Evolutionary conservation across 2,329 filamentous ascomycete species (phyloP), one percentile per base, ranked within the genome.

Genomic region (Chrysosporium keratinophilum): DNA sequence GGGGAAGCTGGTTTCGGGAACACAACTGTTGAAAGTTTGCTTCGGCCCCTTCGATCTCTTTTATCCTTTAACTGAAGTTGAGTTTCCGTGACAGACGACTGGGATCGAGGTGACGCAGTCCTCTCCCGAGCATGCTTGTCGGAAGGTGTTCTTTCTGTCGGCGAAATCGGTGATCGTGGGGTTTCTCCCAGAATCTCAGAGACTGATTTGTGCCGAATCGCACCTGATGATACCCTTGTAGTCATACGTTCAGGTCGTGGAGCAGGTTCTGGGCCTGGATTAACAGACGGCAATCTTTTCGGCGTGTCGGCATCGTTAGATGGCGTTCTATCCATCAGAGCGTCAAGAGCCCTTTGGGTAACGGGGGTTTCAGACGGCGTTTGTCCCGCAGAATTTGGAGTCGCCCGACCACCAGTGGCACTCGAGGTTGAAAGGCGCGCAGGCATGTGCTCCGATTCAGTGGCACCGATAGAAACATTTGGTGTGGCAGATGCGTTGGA

Each of bases 21-120:
- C 0, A 91, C 77, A 2, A 93, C 87, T 0, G 82, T 87, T 1
- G 84, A 88, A 12, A 84, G 74, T 60, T 84, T 84, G 58, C 77
- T 81, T 63, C 72, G 65, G 55, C 75, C 73, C 57, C 82, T 84
- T 58, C 75, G 78, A 33, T 79, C 75, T 59, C 78, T 81, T 39
- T 71, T 71, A 55, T 78, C 76, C 41, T 71, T 73, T 34, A 72
- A 2, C 37, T 51, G 50, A 2, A 43, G 37, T 6, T 54, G 43
- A 34, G 12, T 48, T 31, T 54, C 51, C 15, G 44, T 48, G 14
- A n/a, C 37, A 2, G 47, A 19, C 12, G 20, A n/a, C 43, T 50
- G 46, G 2, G 55, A 44, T 31, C 33, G 63, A 31, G 74, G 67
- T 57, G 71, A 67, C 46, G 49, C 17, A 15, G 17, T 44, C 20